A percentile compares a stretch with the other conserved stretches of the same genome.
Conservation (phyloP, 208 protist species). For the Crithidia sp. region DNA sequence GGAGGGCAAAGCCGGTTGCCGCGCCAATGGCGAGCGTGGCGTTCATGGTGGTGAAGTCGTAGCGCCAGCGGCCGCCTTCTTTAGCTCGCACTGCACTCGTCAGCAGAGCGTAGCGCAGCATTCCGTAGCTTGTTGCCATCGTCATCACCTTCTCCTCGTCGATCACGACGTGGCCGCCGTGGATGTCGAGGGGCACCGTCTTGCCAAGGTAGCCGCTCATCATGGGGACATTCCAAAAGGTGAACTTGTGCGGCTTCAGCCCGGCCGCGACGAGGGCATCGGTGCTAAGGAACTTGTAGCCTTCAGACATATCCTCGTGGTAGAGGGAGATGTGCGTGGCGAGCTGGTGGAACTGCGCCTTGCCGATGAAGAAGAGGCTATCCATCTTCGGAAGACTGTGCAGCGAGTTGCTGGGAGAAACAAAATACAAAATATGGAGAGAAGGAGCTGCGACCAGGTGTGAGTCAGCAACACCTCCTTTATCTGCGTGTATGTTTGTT, state of each 20-base stretch:
- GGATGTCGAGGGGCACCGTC: slow-evolving; percentile 73
- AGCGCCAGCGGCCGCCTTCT: slow-evolving; percentile 77
- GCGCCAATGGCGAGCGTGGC: slow-evolving; percentile 57
- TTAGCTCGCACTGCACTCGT: slow-evolving; percentile 64
- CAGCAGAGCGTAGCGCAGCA: slow-evolving; percentile 76
- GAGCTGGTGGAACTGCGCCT: slow-evolving; percentile 83
- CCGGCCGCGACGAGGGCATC: slow-evolving; percentile 43
- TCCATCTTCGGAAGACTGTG: slow-evolving; percentile 45
- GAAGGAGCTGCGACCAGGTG: too few relatives aligned
- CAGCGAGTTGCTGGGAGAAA: neutral
- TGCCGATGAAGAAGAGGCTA: slow-evolving; percentile 68
- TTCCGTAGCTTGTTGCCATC: slow-evolving; percentile 62
- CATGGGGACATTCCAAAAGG: slow-evolving; percentile 75
- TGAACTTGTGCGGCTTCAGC: slow-evolving; percentile 51
- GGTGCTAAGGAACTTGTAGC: slow-evolving; percentile 53
- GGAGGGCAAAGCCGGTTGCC: slow-evolving; percentile 39
- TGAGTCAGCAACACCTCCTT: too few relatives aligned
- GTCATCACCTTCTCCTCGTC: slow-evolving; percentile 68
- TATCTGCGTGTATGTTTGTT: too few relatives aligned
- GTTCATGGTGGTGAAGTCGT: slow-evolving; percentile 89
- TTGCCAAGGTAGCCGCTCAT: slow-evolving; percentile 75
- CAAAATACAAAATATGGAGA: neutral
- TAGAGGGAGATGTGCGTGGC: slow-evolving; percentile 81
- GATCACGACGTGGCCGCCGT: slow-evolving; percentile 75
- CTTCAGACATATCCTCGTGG: slow-evolving; percentile 69